Conservation (phyloP, 495 filamentous ascomycete genomes). For the Hypoxylon rickii region DNA sequence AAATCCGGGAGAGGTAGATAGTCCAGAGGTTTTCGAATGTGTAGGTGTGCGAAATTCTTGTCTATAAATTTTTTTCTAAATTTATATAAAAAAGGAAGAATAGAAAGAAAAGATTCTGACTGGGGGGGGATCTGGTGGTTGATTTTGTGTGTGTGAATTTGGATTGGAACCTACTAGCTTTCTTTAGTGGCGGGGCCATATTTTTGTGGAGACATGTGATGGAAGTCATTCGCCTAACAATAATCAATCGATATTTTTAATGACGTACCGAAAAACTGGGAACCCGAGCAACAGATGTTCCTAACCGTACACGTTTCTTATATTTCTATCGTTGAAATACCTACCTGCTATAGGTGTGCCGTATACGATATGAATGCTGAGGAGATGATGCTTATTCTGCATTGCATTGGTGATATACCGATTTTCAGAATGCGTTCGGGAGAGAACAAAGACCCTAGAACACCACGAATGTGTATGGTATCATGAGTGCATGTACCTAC, state of each 20-base stretch:
- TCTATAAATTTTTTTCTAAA: constrained; percentile 1
- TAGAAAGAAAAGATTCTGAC: constrained; percentile 13
- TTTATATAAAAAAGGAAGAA: constrained; percentile 8
- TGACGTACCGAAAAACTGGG: constrained; percentile 13
- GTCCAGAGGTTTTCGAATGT: not conserved
- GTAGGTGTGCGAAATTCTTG: not conserved
- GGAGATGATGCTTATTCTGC: too few relatives aligned
- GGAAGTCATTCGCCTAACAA: constrained; percentile 23
- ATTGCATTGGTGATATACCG: constrained; percentile 17
- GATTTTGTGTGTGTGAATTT: constrained; percentile 20
- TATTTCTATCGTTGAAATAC: too few relatives aligned
- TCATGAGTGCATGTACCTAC: too few relatives aligned
- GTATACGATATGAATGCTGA: too few relatives aligned
- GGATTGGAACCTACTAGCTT: constrained; percentile 17
- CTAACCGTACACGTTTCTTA: too few relatives aligned
- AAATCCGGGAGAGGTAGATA: not conserved
- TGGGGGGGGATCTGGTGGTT: constrained; percentile 16
- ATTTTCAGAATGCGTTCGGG: not conserved
- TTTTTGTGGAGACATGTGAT: constrained; percentile 37
- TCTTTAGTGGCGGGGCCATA: constrained; percentile 24
- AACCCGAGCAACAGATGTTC: too few relatives aligned
- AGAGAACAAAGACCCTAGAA: constrained; percentile 8
- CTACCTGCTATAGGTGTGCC: too few relatives aligned
- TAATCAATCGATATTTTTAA: too few relatives aligned
- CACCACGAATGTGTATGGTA: not conserved